Evolutionary conservation across 2,329 filamentous ascomycete genomes (phyloP), one percentile per base, ranked within the genome.

Genomic region (Colletotrichum sp.): DNA sequence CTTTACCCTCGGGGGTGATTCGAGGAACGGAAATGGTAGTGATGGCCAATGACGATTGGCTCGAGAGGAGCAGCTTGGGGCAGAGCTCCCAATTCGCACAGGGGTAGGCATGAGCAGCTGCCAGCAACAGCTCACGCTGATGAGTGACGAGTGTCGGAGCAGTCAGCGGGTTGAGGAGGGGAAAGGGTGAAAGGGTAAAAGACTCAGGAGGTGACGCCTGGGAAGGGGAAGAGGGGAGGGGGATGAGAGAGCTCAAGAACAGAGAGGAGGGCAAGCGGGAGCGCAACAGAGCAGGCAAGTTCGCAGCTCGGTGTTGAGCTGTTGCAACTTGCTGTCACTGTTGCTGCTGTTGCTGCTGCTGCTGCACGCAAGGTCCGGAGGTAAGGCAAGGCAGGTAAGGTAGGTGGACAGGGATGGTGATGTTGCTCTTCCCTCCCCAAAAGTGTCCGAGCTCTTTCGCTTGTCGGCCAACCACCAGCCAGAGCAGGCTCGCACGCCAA

Each of bases 331-430:
- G 44, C 44, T 52, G 44, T 8, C 10, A 8, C 44, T 13, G n/a
- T 21, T 52, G 44, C 10, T 52, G 9, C 44, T 49, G 26, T 2
- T 26, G 44, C 39, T 49, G 18, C 57, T n/a, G 26, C 12, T 67
- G 39, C 28, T 68, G 39, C 44, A 69, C 67, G 65, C 65, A 67
- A 66, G 21, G 64, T 65, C 18, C 21, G 24, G 39, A 49, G 39
- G 39, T 44, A 44, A 49, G 44, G 59, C 30, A 63, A 16, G 18
- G 30, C 10, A 30, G 55, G 24, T 39, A 60, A 75, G 72, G 68
- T 60, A 68, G 63, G 72, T 60, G 65, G 52, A 30, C 76, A 77
- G 70, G 76, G 74, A 77, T 77, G 74, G 30, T 77, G 76, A 77
- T 76, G 70, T 16, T 76, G 73, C 62, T 76, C 52, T 26, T 55